A percentile compares a stretch with the other conserved stretches of the same genome.
phyloP scores from a whole-genome alignment of 1,284 basidiomycete genomes.

The Cryptococcus neoformans region DNA sequence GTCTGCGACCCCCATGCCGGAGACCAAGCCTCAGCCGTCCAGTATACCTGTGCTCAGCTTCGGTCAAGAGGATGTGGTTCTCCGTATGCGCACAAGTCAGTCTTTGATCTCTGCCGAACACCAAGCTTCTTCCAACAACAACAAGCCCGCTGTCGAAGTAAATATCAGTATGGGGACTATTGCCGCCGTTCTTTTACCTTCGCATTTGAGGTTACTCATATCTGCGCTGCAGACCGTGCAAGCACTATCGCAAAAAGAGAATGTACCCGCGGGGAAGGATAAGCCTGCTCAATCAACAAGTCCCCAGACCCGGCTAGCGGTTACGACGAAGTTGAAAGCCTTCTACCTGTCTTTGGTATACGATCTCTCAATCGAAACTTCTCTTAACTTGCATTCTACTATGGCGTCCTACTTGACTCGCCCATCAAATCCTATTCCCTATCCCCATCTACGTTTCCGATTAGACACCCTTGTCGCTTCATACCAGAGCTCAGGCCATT shows the following conservation, averaged over 20 bases:
- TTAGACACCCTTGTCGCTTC: slow-evolving; percentile 27
- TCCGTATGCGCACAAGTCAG: slow-evolving; percentile 31
- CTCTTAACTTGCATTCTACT: background rate
- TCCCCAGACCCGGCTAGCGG: slow-evolving; percentile 19
- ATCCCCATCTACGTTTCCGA: slow-evolving; percentile 40
- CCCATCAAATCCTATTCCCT: slow-evolving; percentile 29
- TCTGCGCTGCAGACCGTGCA: slow-evolving; percentile 14
- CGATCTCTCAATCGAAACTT: slow-evolving; percentile 17
- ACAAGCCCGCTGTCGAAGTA: slow-evolving; percentile 19
- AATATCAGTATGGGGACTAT: slow-evolving; percentile 27
- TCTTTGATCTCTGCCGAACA: background rate
- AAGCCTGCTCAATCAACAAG: background rate
- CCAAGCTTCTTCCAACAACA: background rate
- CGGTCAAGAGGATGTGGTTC: slow-evolving; percentile 39
- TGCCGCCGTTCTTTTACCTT: slow-evolving; percentile 26
- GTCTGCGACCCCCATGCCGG: slow-evolving; percentile 28
- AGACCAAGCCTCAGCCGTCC: background rate
- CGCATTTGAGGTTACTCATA: slow-evolving; percentile 25
- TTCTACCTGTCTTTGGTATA: slow-evolving; percentile 30
- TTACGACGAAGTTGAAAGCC: slow-evolving; percentile 25
- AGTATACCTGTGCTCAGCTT: slow-evolving; percentile 32
- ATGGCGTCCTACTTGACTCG: slow-evolving; percentile 28
- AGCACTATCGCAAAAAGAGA: background rate
- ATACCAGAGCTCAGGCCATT: slow-evolving; percentile 14
- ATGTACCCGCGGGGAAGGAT: background rate